Evolutionary conservation across 106 monocot genomes (phyloP).

Genomic region (Acanthochlamys bracteata): DNA sequence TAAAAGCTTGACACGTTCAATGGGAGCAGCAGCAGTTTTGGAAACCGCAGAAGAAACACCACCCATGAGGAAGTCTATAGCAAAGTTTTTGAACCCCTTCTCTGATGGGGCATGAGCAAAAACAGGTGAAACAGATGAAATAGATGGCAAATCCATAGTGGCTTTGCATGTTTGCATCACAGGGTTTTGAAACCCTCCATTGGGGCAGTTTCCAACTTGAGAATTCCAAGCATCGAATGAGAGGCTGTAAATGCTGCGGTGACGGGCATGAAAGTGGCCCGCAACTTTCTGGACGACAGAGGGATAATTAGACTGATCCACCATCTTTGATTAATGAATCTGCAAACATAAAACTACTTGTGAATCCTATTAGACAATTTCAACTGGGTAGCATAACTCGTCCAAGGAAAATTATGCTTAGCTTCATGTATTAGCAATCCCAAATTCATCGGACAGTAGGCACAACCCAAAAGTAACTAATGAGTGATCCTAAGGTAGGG

Average conservation of each 20-base stretch:
- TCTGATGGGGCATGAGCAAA: slow-evolving; percentile 32
- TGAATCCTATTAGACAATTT: no score
- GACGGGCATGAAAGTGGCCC: slow-evolving; percentile 19
- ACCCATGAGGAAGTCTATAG: slow-evolving; percentile 35
- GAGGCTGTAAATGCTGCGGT: slow-evolving; percentile 8
- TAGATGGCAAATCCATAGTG: slow-evolving; percentile 3
- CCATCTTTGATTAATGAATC: slow-evolving; percentile 21
- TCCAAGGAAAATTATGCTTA: no score
- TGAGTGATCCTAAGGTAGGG: no score
- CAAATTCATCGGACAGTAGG: no score
- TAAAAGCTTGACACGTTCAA: slow-evolving; percentile 40
- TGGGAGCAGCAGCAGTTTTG: slow-evolving; percentile 34
- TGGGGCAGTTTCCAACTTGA: slow-evolving; percentile 14
- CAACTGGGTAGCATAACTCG: no score
- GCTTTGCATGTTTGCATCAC: background rate
- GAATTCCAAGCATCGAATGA: slow-evolving; percentile 9
- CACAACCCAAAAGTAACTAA: no score
- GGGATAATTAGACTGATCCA: slow-evolving; percentile 23
- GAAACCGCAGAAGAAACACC: slow-evolving; percentile 43
- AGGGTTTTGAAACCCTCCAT: slow-evolving; percentile 20
- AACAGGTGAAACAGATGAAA: slow-evolving; percentile 15
- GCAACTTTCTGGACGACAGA: slow-evolving; percentile 27
- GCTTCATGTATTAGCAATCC: no score
- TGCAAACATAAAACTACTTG: background rate
- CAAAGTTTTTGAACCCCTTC: slow-evolving; percentile 24